phyloP scores from a whole-genome alignment of 768 basidiomycete genomes.

The Boletus sensibilis region DNA sequence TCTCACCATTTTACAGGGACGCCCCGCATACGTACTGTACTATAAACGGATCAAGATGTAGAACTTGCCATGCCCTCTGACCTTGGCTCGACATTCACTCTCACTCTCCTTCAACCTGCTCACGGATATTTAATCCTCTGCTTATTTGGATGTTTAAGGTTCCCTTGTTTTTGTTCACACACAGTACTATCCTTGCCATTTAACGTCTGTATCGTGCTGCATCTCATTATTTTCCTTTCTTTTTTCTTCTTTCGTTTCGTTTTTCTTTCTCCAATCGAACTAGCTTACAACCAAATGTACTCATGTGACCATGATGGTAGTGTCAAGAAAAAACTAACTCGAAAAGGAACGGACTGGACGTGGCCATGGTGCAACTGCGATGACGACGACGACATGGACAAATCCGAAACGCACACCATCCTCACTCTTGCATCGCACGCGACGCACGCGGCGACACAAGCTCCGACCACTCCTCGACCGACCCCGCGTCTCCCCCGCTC shows the following conservation, averaged over 20 bases:
- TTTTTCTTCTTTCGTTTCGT: neutral
- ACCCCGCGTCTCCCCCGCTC: neutral
- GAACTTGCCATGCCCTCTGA: neutral
- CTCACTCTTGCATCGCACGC: slow-evolving; percentile 22
- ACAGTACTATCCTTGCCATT: slow-evolving; percentile 16
- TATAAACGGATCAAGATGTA: slow-evolving; percentile 58
- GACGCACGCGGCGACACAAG: slow-evolving; percentile 7
- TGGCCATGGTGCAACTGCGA: neutral
- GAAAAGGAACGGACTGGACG: neutral
- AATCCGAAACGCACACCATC: neutral
- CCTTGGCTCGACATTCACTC: neutral
- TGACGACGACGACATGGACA: neutral
- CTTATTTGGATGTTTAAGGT: slow-evolving; percentile 28
- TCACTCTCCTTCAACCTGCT: neutral
- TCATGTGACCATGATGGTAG: slow-evolving; percentile 22
- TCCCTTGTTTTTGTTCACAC: neutral
- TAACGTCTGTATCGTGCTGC: slow-evolving; percentile 21
- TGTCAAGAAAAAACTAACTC: neutral
- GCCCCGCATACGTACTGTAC: slow-evolving; percentile 77
- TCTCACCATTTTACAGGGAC: slow-evolving; percentile 45
- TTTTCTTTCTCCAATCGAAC: slow-evolving; percentile 2
- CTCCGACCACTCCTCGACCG: slow-evolving; percentile 18
- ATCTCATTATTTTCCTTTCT: slow-evolving; percentile 7
- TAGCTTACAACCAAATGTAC: slow-evolving; percentile 33
- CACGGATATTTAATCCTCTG: slow-evolving; percentile 22